Percentiles rank a stretch among this genome's conserved stretches.
Evolutionary conservation across 441 rosid species (phyloP).

Genomic region (Populus hybrid): DNA sequence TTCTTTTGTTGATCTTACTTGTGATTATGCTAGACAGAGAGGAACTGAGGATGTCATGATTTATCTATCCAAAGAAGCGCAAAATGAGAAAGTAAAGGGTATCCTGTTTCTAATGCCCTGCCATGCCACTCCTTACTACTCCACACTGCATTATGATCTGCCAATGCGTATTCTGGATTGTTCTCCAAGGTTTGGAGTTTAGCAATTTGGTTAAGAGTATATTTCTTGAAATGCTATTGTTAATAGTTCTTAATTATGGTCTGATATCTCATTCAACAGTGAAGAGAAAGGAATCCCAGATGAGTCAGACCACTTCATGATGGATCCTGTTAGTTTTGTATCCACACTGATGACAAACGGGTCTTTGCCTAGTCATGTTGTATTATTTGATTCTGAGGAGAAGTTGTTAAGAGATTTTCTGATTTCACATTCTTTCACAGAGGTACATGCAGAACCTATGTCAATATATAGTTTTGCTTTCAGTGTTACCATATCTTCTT

Average conservation of each 20-base stretch:
- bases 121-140: constrained; percentile 89
- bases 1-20: constrained; percentile 20
- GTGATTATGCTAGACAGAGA: constrained; percentile 47
- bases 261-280: constrained; percentile 33
- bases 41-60: constrained; percentile 94
- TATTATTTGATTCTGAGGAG: no score
- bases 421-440: constrained; percentile 47
- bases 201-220: not conserved
- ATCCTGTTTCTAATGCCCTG: constrained; percentile 84
- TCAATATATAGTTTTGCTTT: constrained; percentile 2
- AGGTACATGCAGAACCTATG: no score
- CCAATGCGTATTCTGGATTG: no score
- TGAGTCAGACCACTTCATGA: constrained; percentile 68
- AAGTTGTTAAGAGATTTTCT: no score
- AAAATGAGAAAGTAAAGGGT: constrained; percentile 53
- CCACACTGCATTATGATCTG: no score
- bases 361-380: constrained; percentile 68
- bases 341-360: constrained; percentile 51
- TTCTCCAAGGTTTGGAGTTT: no score
- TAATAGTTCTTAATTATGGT: constrained; percentile 13
- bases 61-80: constrained; percentile 74
- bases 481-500: no score
- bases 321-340: constrained; percentile 61
- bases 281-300: constrained; percentile 57
- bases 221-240: constrained; percentile 6